Conservation (phyloP, 805 yeast species). For the Lipomyces oligophaga region DNA sequence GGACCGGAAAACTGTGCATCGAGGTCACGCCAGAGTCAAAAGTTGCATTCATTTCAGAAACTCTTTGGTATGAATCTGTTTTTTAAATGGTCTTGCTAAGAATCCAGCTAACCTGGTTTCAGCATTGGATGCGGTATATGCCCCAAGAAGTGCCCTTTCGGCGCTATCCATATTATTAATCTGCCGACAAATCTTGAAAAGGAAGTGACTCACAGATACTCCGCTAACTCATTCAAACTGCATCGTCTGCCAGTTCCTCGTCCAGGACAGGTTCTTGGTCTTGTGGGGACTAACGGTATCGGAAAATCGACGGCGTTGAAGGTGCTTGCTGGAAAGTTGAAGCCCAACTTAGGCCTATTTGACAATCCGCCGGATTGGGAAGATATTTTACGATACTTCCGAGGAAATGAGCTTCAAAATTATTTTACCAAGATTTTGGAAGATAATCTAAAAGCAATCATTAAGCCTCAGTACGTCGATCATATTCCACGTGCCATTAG, state of each 20-base stretch:
- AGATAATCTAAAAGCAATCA: conserved; percentile 91
- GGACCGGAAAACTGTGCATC: conserved; percentile 95
- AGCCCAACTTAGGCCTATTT: conserved; percentile 89
- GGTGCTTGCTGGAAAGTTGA: conserved; percentile 94
- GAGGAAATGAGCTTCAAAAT: conserved; percentile 97
- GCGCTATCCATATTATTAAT: conserved; percentile 92
- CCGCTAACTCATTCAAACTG: conserved; percentile 95
- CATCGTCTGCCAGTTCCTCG: conserved; percentile 98
- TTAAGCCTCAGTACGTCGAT: conserved; percentile 98
- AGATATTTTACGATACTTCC: conserved; percentile 81
- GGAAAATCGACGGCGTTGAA: conserved; percentile 97
- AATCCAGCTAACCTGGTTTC: neutral
- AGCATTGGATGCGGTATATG: conserved; percentile 98
- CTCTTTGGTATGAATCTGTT: conserved; percentile 51
- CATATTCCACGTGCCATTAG: conserved; percentile 94
- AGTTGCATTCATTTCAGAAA: conserved; percentile 92
- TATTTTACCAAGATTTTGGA: conserved; percentile 91
- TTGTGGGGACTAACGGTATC: conserved; percentile 98
- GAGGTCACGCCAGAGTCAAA: conserved; percentile 89
- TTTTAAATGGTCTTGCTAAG: neutral
- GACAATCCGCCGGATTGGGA: conserved; percentile 98
- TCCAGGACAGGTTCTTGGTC: conserved; percentile 97
- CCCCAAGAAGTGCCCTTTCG: conserved; percentile 97
- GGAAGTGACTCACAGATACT: conserved; percentile 94
- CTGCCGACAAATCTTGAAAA: conserved; percentile 90